Base-by-base conservation (phyloP, 768 basidiomycete genomes). In the Amanita rubescens region DNA sequence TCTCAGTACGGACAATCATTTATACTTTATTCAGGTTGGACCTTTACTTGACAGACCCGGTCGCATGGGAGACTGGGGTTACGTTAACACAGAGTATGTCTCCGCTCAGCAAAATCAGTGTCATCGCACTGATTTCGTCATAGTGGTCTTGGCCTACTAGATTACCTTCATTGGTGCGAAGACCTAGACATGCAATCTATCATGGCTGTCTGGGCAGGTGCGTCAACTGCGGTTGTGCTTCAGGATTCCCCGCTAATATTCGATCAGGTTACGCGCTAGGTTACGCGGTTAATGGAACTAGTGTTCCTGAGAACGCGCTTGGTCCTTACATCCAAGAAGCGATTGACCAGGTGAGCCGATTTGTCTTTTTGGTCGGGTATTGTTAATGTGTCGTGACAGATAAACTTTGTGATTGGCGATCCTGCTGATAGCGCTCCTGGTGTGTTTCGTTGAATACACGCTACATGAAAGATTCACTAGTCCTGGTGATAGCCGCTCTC, bases 181-280 rank as follows among this genome's bases (percentile, higher is more conserved):
- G 82, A 84, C 56, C 61, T 80, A 58, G 74, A 71, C 3, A 79
- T 80, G 76, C 74, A 77, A 54, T 74, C 80, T 5, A 80, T 84
- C 59, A 81, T 84, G 80, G 82, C 78, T 20, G 75, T 85, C 41
- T 84, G 77, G 78, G 71, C 79, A 55, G 80, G 79, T 72, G 44
- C 33, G 24, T 15, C 3, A 24, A 6, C 20, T 24, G 19, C n/a
- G n/a, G n/a, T 22, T 5, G 5, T 33, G 3, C 8, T 30, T 30
- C 8, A 8, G 27, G 8, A 30, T 30, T 30, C 8, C 8, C 27
- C 27, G 5, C 5, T 30, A 30, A 30, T 30, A 30, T 30, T 4
- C 8, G n/a, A n/a, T n/a, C n/a, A n/a, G n/a, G n/a, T n/a, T n/a
- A n/a, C n/a, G n/a, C 27, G 27, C 8, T 30, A 30, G 27, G 27